Evolutionary conservation across 2,329 filamentous ascomycete species (phyloP).

Genomic region (Ophiostoma himal-ulmi): DNA sequence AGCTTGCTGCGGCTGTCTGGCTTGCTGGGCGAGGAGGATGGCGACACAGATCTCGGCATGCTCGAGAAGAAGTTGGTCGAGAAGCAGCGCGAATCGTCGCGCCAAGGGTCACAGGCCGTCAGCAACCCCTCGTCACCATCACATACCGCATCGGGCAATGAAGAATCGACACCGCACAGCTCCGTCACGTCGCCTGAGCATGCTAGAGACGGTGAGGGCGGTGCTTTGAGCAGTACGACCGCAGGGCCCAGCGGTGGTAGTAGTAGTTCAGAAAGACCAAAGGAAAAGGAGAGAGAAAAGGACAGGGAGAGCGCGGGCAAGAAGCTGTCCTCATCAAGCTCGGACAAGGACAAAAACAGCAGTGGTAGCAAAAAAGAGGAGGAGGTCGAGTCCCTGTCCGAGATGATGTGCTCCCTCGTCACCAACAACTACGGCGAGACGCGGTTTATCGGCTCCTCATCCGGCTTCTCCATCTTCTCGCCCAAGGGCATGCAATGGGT

Average conservation of each 20-base stretch:
- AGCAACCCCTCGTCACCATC: conserved; percentile 51
- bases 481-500: conserved; percentile 98
- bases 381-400: conserved; percentile 81
- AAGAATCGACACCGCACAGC: conserved; percentile 46
- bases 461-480: conserved; percentile 97
- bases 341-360: background rate
- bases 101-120: conserved; percentile 43
- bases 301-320: background rate
- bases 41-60: conserved; percentile 70
- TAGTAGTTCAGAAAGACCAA: background rate
- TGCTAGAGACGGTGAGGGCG: conserved; percentile 33
- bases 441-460: conserved; percentile 92
- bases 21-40: conserved; percentile 78
- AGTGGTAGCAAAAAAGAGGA: conserved; percentile 47
- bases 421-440: conserved; percentile 94
- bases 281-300: background rate
- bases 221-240: conserved; percentile 24
- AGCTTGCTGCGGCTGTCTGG: conserved; percentile 81
- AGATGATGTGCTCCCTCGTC: conserved; percentile 98
- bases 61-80: conserved; percentile 68
- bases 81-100: conserved; percentile 43
- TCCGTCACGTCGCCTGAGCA: conserved; percentile 48
- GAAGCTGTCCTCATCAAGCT: background rate
- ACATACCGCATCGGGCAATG: conserved; percentile 40
- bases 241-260: background rate